These are phyloP conservation scores for Populus pruinosa DNA, from an alignment of 345 rosid species.

Conservation along the genomic window DNA sequence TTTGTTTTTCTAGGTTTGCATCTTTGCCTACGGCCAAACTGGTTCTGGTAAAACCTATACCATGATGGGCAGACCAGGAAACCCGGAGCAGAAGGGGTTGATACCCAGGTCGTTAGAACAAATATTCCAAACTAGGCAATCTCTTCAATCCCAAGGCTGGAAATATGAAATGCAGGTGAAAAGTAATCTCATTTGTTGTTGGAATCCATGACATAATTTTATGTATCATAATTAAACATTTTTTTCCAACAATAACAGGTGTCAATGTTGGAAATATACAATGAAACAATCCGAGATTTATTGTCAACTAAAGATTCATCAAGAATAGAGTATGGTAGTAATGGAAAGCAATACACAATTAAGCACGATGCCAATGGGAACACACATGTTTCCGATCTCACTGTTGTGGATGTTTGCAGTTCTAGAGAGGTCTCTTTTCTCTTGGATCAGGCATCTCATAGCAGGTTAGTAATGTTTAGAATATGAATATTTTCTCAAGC, in stretches of 20 bases:
- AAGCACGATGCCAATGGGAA: conserved; percentile 32
- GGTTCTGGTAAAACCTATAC: conserved; percentile 97
- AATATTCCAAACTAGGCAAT: conserved; percentile 81
- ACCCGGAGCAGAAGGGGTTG: conserved; percentile 64
- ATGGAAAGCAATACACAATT: conserved; percentile 30
- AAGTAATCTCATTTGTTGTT: neutral
- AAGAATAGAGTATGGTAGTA: conserved; percentile 57
- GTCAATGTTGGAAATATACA: conserved; percentile 96
- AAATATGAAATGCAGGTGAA: conserved; percentile 89
- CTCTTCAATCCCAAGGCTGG: conserved; percentile 91
- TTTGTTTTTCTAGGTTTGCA: conserved; percentile 63
- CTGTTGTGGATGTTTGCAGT: conserved; percentile 31
- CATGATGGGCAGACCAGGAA: conserved; percentile 95
- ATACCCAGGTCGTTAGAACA: conserved; percentile 91
- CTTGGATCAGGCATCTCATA: conserved; percentile 75
- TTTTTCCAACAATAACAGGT: conserved; percentile 47
- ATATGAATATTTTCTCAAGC: neutral
- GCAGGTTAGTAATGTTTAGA: conserved; percentile 47
- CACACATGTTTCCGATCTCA: conserved; percentile 31
- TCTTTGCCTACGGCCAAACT: conserved; percentile 98
- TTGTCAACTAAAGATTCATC: conserved; percentile 60
- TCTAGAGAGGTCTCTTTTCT: conserved; percentile 40
- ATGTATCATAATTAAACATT: neutral
- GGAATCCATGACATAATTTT: neutral
- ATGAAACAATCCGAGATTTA: conserved; percentile 85